Percentiles rank a stretch among this genome's conserved stretches.
These are phyloP conservation scores for Coemansia sp. DNA, from an alignment of 192 early-diverging fungal species.

Conservation along the genomic window DNA sequence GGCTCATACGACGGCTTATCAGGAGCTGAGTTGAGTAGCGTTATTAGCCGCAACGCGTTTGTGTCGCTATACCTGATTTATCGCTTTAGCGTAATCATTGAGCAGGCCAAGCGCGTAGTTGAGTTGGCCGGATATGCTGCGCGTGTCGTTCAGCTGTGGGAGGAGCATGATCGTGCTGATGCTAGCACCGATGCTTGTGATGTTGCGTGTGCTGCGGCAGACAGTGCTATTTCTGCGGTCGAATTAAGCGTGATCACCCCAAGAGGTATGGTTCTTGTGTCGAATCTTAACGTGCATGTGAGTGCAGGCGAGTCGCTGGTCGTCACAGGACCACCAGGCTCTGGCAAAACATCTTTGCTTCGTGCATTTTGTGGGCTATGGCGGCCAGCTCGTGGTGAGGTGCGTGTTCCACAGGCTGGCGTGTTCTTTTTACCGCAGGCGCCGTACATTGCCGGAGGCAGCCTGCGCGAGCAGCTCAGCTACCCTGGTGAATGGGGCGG, in stretches of 20 bases:
- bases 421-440: conserved; percentile 70
- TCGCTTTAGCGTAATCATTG: conserved; percentile 68
- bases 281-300: conserved; percentile 53
- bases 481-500: conserved; percentile 55
- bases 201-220: not conserved
- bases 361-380: conserved; percentile 76
- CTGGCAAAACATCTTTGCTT: conserved; percentile 81
- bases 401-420: conserved; percentile 23
- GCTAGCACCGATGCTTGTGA: not conserved
- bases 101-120: conserved; percentile 65
- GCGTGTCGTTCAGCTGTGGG: conserved; percentile 78
- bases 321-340: conserved; percentile 75
- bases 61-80: conserved; percentile 82
- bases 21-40: conserved; percentile 64
- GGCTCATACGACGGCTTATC: conserved; percentile 73
- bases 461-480: conserved; percentile 62
- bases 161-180: conserved; percentile 55
- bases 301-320: conserved; percentile 59
- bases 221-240: conserved; percentile 6
- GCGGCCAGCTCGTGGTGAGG: conserved; percentile 56
- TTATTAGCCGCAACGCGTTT: conserved; percentile 81
- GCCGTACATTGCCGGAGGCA: conserved; percentile 62
- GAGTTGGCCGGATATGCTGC: conserved; percentile 79
- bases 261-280: conserved; percentile 18
- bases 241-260: conserved; percentile 36